Conservation (phyloP, 495 filamentous ascomycete species). For the Tuber indicum region DNA sequence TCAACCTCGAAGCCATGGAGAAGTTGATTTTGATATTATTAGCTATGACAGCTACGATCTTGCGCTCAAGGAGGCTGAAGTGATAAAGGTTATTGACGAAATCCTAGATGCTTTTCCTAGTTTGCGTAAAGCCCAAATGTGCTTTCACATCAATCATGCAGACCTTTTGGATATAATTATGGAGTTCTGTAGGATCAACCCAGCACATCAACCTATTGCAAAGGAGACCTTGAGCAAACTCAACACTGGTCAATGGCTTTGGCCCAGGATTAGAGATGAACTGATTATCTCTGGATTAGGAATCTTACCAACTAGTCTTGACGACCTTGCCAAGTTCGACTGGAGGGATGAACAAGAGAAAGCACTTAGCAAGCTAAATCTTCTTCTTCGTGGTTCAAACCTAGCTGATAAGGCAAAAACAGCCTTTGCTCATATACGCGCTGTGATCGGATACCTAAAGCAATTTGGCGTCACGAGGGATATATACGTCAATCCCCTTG, state of each 20-base stretch:
- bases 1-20: conserved; percentile 73
- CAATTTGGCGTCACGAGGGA: conserved; percentile 68
- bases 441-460: conserved; percentile 67
- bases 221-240: conserved; percentile 84
- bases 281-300: conserved; percentile 71
- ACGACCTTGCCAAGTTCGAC: conserved; percentile 85
- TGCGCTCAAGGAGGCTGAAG: conserved; percentile 88
- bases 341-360: conserved; percentile 73
- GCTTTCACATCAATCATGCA: conserved; percentile 88
- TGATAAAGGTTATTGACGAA: conserved; percentile 90
- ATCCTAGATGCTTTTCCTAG: conserved; percentile 76
- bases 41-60: conserved; percentile 71
- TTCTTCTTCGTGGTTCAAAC: conserved; percentile 64
- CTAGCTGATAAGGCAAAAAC: conserved; percentile 60
- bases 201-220: conserved; percentile 58
- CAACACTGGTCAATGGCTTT: conserved; percentile 73
- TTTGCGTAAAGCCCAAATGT: conserved; percentile 63
- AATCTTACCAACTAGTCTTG: conserved; percentile 79
- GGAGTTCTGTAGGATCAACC: conserved; percentile 74
- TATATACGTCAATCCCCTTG: conserved; percentile 76
- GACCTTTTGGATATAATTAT: conserved; percentile 70
- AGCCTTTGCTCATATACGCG: conserved; percentile 69
- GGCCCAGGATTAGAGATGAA: conserved; percentile 78
- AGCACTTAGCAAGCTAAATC: conserved; percentile 63
- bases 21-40: conserved; percentile 93